Evolutionary conservation across 208 protist genomes (phyloP).

Genomic region (Leishmania tarentolae): DNA sequence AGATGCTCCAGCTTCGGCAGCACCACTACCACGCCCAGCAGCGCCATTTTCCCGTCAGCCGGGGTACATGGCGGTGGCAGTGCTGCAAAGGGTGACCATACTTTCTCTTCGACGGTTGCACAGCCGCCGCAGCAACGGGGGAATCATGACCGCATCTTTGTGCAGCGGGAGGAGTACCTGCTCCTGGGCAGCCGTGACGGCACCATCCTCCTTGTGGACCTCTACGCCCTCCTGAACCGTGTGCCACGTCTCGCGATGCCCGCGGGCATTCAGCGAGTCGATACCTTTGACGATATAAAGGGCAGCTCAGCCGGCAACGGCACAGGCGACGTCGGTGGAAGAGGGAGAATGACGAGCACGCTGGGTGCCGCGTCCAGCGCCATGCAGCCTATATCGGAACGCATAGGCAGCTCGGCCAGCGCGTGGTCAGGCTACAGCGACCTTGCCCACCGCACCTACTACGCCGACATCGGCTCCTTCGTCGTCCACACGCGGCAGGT

Average conservation of each 20-base stretch:
- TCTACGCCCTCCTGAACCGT: slow-evolving; percentile 31
- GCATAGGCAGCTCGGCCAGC: slow-evolving; percentile 27
- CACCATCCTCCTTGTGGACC: slow-evolving; percentile 34
- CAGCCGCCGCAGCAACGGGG: neutral
- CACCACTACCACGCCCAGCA: slow-evolving; percentile 12
- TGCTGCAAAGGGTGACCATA: neutral
- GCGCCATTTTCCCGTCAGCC: neutral
- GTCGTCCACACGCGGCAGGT: slow-evolving; percentile 27
- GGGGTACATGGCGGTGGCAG: neutral
- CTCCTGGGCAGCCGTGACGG: slow-evolving; percentile 50
- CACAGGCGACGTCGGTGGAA: slow-evolving; percentile 2
- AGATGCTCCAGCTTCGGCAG: slow-evolving; percentile 19
- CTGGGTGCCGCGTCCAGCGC: neutral
- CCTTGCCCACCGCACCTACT: slow-evolving; percentile 32
- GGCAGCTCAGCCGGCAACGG: slow-evolving; percentile 7
- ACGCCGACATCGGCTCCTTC: slow-evolving; percentile 28
- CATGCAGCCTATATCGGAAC: slow-evolving; percentile 11
- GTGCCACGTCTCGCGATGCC: slow-evolving; percentile 33
- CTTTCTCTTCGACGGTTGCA: neutral
- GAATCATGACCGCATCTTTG: slow-evolving; percentile 11
- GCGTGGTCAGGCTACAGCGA: slow-evolving; percentile 32
- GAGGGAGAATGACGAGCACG: neutral
- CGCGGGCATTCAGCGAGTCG: neutral
- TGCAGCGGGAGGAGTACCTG: slow-evolving; percentile 39
- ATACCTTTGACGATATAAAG: neutral